Conservation (phyloP, 1,284 basidiomycete genomes). For the Puccinia triticina region DNA sequence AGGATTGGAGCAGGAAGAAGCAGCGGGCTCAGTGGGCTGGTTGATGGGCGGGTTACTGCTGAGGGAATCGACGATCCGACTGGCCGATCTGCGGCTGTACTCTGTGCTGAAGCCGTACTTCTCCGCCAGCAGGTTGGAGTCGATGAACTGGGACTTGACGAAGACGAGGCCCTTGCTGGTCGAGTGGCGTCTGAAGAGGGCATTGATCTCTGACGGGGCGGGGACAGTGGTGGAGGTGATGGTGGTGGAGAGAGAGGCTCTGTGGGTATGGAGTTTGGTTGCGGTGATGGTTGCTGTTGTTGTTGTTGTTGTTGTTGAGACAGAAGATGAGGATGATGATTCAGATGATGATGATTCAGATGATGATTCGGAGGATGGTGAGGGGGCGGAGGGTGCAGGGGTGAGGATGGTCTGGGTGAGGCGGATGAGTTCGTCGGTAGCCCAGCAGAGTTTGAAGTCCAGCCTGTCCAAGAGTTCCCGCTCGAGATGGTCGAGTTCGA, state of each 20-base stretch:
- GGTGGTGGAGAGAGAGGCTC: not conserved
- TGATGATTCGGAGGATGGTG: not conserved
- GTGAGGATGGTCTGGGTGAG: not conserved
- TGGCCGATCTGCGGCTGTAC: not conserved
- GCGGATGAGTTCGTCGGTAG: conserved; percentile 47
- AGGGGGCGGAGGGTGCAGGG: not conserved
- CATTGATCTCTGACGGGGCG: not conserved
- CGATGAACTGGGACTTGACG: conserved; percentile 27
- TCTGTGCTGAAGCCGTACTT: conserved; percentile 9
- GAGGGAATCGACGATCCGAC: not conserved
- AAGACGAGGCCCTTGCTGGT: conserved; percentile 14
- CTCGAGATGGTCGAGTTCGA: conserved; percentile 54
- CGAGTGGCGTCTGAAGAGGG: conserved; percentile 2
- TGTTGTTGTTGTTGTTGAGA: not conserved
- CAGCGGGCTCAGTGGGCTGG: not conserved
- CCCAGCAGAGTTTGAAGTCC: conserved; percentile 52
- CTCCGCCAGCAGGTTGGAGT: not conserved
- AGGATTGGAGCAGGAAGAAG: not conserved
- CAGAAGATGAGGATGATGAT: not conserved
- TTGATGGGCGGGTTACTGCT: not conserved
- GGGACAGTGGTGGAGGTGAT: not conserved
- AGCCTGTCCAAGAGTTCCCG: conserved; percentile 52
- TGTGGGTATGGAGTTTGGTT: not conserved
- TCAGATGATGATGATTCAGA: conserved; percentile 13
- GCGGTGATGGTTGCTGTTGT: not conserved